phyloP scores from a whole-genome alignment of 2,329 filamentous ascomycete genomes.

The Ophiostoma ulmi region DNA sequence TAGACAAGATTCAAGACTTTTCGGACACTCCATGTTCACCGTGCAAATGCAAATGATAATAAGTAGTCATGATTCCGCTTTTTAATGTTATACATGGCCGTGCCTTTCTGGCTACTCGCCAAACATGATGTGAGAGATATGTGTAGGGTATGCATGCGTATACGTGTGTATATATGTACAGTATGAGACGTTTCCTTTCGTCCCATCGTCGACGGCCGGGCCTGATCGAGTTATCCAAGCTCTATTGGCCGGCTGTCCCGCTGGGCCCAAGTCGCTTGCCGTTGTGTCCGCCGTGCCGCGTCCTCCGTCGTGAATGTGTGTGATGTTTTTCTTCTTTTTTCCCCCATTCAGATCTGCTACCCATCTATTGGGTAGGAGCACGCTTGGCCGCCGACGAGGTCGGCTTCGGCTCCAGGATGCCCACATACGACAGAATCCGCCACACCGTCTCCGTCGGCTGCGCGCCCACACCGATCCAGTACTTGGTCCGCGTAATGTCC shows the following conservation, averaged over 20 bases:
- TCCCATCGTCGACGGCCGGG: not conserved
- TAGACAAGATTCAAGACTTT: not conserved
- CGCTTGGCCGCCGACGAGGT: not conserved
- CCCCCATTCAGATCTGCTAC: not conserved
- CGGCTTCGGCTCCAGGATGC: slow-evolving; percentile 26
- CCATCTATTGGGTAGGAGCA: not conserved
- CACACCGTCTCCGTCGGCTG: slow-evolving; percentile 89
- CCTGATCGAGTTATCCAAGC: not conserved
- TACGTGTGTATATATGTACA: slow-evolving; percentile 20
- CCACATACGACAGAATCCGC: slow-evolving; percentile 77
- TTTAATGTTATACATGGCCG: slow-evolving; percentile 19
- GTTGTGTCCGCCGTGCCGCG: not conserved
- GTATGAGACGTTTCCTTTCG: not conserved
- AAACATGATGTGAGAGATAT: slow-evolving; percentile 16
- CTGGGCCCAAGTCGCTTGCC: not conserved
- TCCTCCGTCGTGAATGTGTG: not conserved
- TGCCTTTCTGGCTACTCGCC: not conserved
- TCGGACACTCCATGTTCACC: not conserved
- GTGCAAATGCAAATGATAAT: not conserved
- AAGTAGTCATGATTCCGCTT: not conserved
- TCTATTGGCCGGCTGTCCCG: not conserved
- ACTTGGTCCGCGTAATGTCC: slow-evolving; percentile 73
- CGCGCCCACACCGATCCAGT: slow-evolving; percentile 95
- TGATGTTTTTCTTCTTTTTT: not conserved
- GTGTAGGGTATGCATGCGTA: slow-evolving; percentile 15